These are phyloP conservation scores for Candida dajiaensis DNA, from an alignment of 805 yeast species.

Conservation along the genomic window DNA sequence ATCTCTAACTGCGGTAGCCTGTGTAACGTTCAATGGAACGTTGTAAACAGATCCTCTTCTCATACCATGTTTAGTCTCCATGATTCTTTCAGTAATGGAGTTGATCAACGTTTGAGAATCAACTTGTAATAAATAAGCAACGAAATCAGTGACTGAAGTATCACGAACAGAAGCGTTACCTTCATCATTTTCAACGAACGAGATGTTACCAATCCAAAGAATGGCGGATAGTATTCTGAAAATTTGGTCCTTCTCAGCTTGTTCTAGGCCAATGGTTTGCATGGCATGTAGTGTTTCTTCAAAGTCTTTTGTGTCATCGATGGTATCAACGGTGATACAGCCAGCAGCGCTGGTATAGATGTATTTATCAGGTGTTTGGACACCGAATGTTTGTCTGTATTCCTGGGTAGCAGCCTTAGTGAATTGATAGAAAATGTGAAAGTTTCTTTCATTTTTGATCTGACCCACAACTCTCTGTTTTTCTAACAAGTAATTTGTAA, in stretches of 20 bases:
- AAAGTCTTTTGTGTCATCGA: constrained; percentile 79
- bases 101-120: constrained; percentile 58
- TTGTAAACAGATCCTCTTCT: constrained; percentile 90
- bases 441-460: constrained; percentile 85
- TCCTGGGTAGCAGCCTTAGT: constrained; percentile 84
- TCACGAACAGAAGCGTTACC: constrained; percentile 84
- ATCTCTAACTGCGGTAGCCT: constrained; percentile 92
- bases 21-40: constrained; percentile 85
- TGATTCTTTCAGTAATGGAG: constrained; percentile 70
- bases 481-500: constrained; percentile 89
- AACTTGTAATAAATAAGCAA: constrained; percentile 85
- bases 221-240: constrained; percentile 80
- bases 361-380: constrained; percentile 92
- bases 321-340: constrained; percentile 80
- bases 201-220: constrained; percentile 91
- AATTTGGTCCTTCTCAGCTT: constrained; percentile 83
- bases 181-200: constrained; percentile 78
- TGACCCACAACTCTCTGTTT: constrained; percentile 97
- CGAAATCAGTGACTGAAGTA: constrained; percentile 86
- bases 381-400: constrained; percentile 80
- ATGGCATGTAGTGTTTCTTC: constrained; percentile 79
- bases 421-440: constrained; percentile 94
- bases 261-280: constrained; percentile 77
- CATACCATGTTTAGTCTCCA: constrained; percentile 88
- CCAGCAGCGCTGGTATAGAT: constrained; percentile 81